Percentiles rank a stretch among this genome's conserved stretches.
Conservation (phyloP, 2,329 filamentous ascomycete genomes). For the Cladosporium sp. region DNA sequence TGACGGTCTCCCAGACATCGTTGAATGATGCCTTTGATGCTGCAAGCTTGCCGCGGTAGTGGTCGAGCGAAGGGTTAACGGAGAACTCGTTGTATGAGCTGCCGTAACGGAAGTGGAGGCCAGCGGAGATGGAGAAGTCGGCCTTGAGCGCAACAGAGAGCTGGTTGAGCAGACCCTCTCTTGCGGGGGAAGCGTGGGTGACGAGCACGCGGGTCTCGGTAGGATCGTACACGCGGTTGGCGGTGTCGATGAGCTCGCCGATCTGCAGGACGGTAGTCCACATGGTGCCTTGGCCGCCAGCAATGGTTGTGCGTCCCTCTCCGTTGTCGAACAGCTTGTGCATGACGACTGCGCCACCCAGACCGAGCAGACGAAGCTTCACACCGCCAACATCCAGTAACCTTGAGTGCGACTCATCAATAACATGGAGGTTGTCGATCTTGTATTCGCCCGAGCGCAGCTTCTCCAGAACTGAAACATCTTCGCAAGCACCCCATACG, state of each 20-base stretch:
- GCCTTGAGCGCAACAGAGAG: slow-evolving; percentile 95
- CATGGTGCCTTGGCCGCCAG: slow-evolving; percentile 97
- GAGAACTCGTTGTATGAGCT: slow-evolving; percentile 99
- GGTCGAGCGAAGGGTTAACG: slow-evolving; percentile 94
- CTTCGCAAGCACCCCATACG: slow-evolving; percentile 97
- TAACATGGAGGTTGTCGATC: slow-evolving; percentile 94
- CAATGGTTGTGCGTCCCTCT: slow-evolving; percentile 95
- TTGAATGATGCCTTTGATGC: slow-evolving; percentile 98
- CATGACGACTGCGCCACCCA: slow-evolving; percentile 97
- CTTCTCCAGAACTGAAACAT: slow-evolving; percentile 95
- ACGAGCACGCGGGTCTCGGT: slow-evolving; percentile 96
- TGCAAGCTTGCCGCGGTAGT: slow-evolving; percentile 96
- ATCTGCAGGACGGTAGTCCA: slow-evolving; percentile 98
- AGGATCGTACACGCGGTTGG: slow-evolving; percentile 95
- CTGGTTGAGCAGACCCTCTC: slow-evolving; percentile 95
- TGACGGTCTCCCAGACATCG: slow-evolving; percentile 99
- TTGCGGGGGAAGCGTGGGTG: slow-evolving; percentile 92
- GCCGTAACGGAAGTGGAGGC: slow-evolving; percentile 95
- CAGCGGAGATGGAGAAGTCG: slow-evolving; percentile 96
- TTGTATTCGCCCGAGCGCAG: slow-evolving; percentile 98
- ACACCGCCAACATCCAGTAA: slow-evolving; percentile 91
- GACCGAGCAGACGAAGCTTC: slow-evolving; percentile 86
- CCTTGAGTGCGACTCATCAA: slow-evolving; percentile 95
- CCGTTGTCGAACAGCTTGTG: slow-evolving; percentile 99
- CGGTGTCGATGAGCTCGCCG: slow-evolving; percentile 95